Base-by-base conservation (phyloP, 345 rosid species). In the Citrus sp. region DNA sequence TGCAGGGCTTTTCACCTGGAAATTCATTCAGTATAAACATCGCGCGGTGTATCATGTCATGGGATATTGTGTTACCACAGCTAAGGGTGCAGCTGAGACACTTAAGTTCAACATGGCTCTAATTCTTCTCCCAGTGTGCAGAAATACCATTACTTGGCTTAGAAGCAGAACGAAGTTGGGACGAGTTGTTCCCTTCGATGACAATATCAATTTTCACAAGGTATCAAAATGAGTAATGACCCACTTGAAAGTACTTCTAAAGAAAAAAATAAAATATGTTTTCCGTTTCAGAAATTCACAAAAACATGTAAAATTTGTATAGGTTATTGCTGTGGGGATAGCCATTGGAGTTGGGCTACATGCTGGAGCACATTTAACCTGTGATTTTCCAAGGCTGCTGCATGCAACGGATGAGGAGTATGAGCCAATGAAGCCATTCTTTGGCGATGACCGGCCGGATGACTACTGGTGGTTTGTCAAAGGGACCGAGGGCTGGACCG, bases 161-260 rank as follows among this genome's bases (percentile, higher is more conserved):
- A 86, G 97, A 74, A 89, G 88, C 85, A 89, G 67, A 63, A 87
- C 93, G 68, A 88, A 83, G 88, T 72, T 89, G 19, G 95, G 97
- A 0, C 72, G 34, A 3, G 69, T 80, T 56, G 85, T 90, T 46
- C 98, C 98, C 7, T 93, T 93, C 61, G 91, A 93, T 78, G 98
- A 92, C 73, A 93, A 93, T 64, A 84, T 93, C 85, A 92, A 92
- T 72, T 93, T 93, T 72, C 98, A 92, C 83, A 90, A 93, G 93
- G 97, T 88, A 85, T n/a, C 56, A 59, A 3, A 35, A 64, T 32
- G 35, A 30, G 34, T 16, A 16, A 65, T 18, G 42, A 66, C 42
- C 24, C 69, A 34, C 21, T 65, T 21, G 24, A 66, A 66, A 66
- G 18, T 35, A 6, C 28, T 66, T 66, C 49, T 37, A 18, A 8